Base-by-base conservation (phyloP, 371 early-diverging fungal genomes). In the Mortierella sp. region DNA sequence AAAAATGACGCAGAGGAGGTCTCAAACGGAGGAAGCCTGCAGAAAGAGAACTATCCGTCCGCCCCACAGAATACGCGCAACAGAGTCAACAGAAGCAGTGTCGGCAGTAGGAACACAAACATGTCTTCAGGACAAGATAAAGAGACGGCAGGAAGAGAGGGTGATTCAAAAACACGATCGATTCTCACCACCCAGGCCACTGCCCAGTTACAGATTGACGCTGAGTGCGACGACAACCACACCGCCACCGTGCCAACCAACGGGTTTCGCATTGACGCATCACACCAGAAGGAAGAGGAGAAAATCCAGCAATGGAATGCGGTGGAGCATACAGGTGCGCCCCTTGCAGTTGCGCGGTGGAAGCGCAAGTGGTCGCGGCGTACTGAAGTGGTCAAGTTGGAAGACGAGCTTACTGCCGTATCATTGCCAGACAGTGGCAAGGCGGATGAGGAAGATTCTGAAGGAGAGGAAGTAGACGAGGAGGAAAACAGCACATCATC, bases 361-460 rank as follows among this genome's bases (percentile, higher is more conserved):
- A 77, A 74, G 46, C 75, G 71, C n/a, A 79, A 69, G 61, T 54
- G 59, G 67, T 72, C 76, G 46, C 75, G 79, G 11, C 75, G 69
- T 21, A 75, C 69, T 10, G 64, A 50, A 51, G 76, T 73, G 6
- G 70, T 75, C 24, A 57, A 73, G 2, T 28, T 72, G 6, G 71
- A 71, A 21, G 70, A 69, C 8, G 48, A 10, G 6, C 43, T 34
- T 8, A 3, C 51, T 5, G 8, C 6, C 26, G 9, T n/a, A 4
- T 28, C 46, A 37, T 31, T 55, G 10, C n/a, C 28, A 2, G 72
- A 44, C 0, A 53, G 44, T 34, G 85, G 77, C 53, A 83, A 80
- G 31, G 78, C 82, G 24, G 31, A 69, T 24, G 76, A 76, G 19
- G 46, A 28, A 13, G 77, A 50, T 5, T 73, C 76, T 46, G 73